phyloP scores from a whole-genome alignment of 495 filamentous ascomycete genomes.

The Annulohypoxylon moriforme region DNA sequence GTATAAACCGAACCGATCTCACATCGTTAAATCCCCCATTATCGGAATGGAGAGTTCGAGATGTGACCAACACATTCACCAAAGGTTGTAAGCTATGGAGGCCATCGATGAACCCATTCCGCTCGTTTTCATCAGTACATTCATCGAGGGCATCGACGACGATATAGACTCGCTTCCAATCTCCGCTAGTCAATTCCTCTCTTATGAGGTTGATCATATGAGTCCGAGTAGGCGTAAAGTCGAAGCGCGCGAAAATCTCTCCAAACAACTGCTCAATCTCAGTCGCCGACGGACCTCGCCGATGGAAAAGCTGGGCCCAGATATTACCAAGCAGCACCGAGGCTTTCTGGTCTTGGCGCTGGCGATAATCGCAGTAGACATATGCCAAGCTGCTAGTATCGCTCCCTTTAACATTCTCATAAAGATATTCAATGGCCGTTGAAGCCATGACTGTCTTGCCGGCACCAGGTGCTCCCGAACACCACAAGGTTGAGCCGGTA shows the following conservation, averaged over 20 bases:
- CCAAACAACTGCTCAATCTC: constrained; percentile 45
- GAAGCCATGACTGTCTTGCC: constrained; percentile 53
- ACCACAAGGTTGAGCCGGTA: constrained; percentile 47
- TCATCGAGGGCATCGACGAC: constrained; percentile 63
- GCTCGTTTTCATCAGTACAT: constrained; percentile 49
- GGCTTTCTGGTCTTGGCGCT: constrained; percentile 49
- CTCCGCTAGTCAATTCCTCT: constrained; percentile 39
- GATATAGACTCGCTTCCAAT: constrained; percentile 51
- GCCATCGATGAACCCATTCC: constrained; percentile 45
- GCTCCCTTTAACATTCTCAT: constrained; percentile 22
- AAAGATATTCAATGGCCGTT: constrained; percentile 48
- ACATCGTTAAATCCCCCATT: constrained; percentile 42
- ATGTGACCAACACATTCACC: constrained; percentile 49
- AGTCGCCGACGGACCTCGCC: constrained; percentile 35
- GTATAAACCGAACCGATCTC: constrained; percentile 46
- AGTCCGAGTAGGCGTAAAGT: constrained; percentile 42
- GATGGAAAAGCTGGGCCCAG: constrained; percentile 53
- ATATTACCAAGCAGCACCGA: constrained; percentile 49
- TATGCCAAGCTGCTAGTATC: constrained; percentile 51
- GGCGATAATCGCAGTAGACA: constrained; percentile 56
- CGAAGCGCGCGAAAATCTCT: constrained; percentile 27
- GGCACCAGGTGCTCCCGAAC: constrained; percentile 53
- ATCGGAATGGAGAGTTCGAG: constrained; percentile 48
- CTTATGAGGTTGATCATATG: constrained; percentile 48
- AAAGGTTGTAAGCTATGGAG: constrained; percentile 49